A percentile compares a stretch with the other conserved stretches of the same genome.
Evolutionary conservation across 2,329 filamentous ascomycete species (phyloP).

Genomic region (Ascochyta pisi): DNA sequence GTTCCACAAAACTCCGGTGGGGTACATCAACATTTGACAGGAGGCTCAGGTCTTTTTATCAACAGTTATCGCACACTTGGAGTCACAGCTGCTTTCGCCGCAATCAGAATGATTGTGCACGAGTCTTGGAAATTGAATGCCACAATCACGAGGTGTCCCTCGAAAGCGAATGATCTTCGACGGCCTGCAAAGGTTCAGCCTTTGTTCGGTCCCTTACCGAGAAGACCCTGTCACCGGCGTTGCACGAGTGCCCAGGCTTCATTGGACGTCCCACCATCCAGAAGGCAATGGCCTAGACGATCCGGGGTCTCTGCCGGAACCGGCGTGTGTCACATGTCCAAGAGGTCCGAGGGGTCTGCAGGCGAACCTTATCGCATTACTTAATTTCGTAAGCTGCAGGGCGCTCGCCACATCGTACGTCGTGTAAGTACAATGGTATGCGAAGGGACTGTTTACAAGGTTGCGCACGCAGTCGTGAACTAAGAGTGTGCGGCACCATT

Average conservation of each 20-base stretch:
- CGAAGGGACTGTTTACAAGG: not conserved
- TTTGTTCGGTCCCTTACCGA: not conserved
- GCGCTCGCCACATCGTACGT: not conserved
- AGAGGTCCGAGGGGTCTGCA: not conserved
- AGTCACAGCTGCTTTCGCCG: not conserved
- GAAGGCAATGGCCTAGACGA: slow-evolving; percentile 1
- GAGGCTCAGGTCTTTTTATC: slow-evolving; percentile 5
- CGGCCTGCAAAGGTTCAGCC: not conserved
- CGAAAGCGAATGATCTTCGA: not conserved
- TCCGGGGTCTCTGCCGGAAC: slow-evolving; percentile 2
- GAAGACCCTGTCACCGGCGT: not conserved
- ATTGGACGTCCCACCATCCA: slow-evolving; percentile 2
- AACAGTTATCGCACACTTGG: not conserved
- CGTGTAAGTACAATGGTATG: not conserved
- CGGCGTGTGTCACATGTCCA: slow-evolving; percentile 1
- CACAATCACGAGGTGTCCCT: not conserved
- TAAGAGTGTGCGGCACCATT: too few relatives aligned
- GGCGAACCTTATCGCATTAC: slow-evolving; percentile 1
- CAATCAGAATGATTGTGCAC: not conserved
- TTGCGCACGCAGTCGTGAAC: not conserved
- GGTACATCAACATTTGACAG: slow-evolving; percentile 1
- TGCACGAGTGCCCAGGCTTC: not conserved
- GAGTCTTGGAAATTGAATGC: not conserved
- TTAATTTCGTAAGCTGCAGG: slow-evolving; percentile 8
- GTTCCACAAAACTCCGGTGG: slow-evolving; percentile 13